A percentile compares a stretch with the other conserved stretches of the same genome.
phyloP scores from a whole-genome alignment of 106 monocot genomes.

The Posidonia australis region DNA sequence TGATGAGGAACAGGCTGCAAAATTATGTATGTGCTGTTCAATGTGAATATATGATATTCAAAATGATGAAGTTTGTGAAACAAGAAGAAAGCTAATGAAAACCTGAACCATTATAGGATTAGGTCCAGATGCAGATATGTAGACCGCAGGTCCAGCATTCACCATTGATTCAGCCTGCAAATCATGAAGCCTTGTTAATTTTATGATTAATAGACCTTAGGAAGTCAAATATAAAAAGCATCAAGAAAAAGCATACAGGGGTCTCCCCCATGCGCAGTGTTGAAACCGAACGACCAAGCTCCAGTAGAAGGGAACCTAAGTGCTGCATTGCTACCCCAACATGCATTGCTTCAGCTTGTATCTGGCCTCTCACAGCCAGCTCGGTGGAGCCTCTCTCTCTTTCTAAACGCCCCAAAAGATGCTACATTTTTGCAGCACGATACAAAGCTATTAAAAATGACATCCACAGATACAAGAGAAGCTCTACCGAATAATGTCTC shows the following conservation, averaged over 20 bases:
- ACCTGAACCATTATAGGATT: slow-evolving; percentile 98
- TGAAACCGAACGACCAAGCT: slow-evolving; percentile 83
- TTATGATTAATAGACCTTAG: no score
- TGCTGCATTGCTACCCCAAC: slow-evolving; percentile 77
- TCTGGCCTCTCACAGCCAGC: slow-evolving; percentile 29
- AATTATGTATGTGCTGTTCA: background rate
- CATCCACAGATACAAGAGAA: background rate
- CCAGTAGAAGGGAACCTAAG: slow-evolving; percentile 80
- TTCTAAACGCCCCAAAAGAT: slow-evolving; percentile 37
- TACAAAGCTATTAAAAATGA: background rate
- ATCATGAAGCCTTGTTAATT: background rate
- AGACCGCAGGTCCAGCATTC: slow-evolving; percentile 86
- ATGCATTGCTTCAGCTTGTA: slow-evolving; percentile 70
- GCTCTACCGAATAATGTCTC: background rate
- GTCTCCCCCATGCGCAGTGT: slow-evolving; percentile 70
- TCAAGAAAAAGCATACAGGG: slow-evolving; percentile 46
- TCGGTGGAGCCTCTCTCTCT: slow-evolving; percentile 50
- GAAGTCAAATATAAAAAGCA: no score
- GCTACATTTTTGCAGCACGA: slow-evolving; percentile 37
- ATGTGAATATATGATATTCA: background rate
- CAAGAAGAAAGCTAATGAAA: background rate
- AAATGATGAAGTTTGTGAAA: background rate
- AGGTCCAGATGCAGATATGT: slow-evolving; percentile 69
- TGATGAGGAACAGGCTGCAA: slow-evolving; percentile 59
- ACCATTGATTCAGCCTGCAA: slow-evolving; percentile 63